Evolutionary conservation across 495 filamentous ascomycete species (phyloP).

Genomic region (Talaromyces liani): DNA sequence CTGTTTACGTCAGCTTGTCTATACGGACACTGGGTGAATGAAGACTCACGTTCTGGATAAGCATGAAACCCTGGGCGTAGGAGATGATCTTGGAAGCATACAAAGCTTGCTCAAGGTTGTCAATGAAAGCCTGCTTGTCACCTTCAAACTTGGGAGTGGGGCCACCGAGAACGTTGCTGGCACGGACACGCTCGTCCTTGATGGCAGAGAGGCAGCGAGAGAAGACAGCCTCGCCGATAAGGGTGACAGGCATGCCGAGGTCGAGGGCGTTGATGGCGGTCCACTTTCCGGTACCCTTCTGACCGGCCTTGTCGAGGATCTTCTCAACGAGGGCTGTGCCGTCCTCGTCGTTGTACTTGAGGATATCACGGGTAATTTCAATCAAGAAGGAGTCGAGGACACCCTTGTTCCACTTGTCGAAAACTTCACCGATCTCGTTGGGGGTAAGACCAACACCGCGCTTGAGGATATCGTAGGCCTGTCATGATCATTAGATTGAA

Average conservation of each 20-base stretch:
- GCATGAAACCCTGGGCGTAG: conserved; percentile 99
- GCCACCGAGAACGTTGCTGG: conserved; percentile 69
- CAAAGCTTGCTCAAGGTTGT: conserved; percentile 95
- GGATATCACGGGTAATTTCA: conserved; percentile 96
- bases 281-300: conserved; percentile 99
- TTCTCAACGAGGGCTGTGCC: conserved; percentile 89
- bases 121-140: conserved; percentile 86
- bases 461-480: conserved; percentile 99
- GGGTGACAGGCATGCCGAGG: conserved; percentile 95
- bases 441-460: conserved; percentile 75
- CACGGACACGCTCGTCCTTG: conserved; percentile 86
- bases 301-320: conserved; percentile 96
- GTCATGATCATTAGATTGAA: background rate
- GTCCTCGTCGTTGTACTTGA: conserved; percentile 95
- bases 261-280: conserved; percentile 98
- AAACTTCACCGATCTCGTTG: conserved; percentile 93
- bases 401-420: conserved; percentile 95
- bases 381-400: conserved; percentile 99
- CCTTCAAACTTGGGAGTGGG: conserved; percentile 75
- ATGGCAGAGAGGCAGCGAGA: conserved; percentile 87
- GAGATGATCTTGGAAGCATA: conserved; percentile 99
- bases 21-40: background rate
- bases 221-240: conserved; percentile 96
- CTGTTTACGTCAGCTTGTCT: conserved; percentile 28
- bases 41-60: conserved; percentile 87